Evolutionary conservation across 1,284 basidiomycete species (phyloP).

Genomic region (Leccinum subspadiceum): DNA sequence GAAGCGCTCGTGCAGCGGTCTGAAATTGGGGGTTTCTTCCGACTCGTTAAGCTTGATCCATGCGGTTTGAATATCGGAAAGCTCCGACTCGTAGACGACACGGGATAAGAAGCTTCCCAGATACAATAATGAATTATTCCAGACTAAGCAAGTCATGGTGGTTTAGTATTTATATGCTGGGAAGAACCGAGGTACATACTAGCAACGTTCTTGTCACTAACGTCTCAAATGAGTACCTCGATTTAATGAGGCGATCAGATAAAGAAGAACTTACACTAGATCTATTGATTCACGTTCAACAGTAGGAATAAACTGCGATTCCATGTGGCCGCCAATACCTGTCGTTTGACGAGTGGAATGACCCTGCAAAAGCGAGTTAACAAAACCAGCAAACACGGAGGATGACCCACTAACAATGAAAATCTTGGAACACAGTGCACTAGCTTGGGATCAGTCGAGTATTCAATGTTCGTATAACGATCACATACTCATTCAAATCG

Average conservation of each 20-base stretch:
- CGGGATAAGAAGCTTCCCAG: slow-evolving; percentile 82
- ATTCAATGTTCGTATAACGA: not conserved
- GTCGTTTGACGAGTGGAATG: slow-evolving; percentile 53
- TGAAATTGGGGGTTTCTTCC: slow-evolving; percentile 35
- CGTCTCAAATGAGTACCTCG: not conserved
- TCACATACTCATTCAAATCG: slow-evolving; percentile 69
- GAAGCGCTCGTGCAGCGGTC: slow-evolving; percentile 44
- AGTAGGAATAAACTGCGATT: slow-evolving; percentile 91
- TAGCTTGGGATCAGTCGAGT: not conserved
- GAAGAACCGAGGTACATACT: slow-evolving; percentile 38
- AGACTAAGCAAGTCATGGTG: slow-evolving; percentile 39
- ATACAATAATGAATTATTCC: slow-evolving; percentile 84
- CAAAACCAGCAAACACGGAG: not conserved
- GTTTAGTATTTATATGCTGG: not conserved
- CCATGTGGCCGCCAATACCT: slow-evolving; percentile 87
- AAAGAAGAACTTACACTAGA: slow-evolving; percentile 55
- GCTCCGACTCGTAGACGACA: slow-evolving; percentile 83
- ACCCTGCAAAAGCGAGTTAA: not conserved
- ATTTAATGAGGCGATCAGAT: too few relatives aligned
- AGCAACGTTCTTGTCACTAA: slow-evolving; percentile 69
- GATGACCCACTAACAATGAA: not conserved
- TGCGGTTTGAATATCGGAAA: slow-evolving; percentile 50
- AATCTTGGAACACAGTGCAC: not conserved
- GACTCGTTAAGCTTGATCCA: slow-evolving; percentile 36
- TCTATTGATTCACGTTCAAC: slow-evolving; percentile 95